phyloP scores from a whole-genome alignment of 768 basidiomycete genomes.

The Hemileccinum rubropunctum region DNA sequence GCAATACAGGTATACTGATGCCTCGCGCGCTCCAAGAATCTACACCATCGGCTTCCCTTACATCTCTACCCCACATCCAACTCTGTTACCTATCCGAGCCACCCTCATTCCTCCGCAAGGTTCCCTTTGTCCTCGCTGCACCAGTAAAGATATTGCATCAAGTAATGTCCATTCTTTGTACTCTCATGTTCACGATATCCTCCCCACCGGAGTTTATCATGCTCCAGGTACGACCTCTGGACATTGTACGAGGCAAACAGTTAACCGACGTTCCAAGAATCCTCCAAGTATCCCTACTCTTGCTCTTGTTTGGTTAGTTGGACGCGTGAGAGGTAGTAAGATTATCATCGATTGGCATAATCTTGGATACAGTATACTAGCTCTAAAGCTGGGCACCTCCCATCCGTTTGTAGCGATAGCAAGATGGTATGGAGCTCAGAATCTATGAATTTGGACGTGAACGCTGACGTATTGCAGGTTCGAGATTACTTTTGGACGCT shows the following conservation, averaged over 20 bases:
- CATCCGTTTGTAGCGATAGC: slow-evolving; percentile 75
- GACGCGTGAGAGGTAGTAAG: slow-evolving; percentile 66
- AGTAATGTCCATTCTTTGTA: slow-evolving; percentile 55
- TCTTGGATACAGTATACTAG: slow-evolving; percentile 90
- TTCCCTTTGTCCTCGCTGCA: slow-evolving; percentile 71
- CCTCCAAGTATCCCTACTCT: slow-evolving; percentile 96
- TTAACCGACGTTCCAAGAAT: slow-evolving; percentile 54
- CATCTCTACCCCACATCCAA: slow-evolving; percentile 60
- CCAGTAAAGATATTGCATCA: slow-evolving; percentile 82
- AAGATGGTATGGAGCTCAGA: slow-evolving; percentile 52
- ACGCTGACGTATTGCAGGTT: slow-evolving; percentile 54
- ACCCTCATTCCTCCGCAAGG: slow-evolving; percentile 45
- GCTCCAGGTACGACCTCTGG: slow-evolving; percentile 67
- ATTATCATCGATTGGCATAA: slow-evolving; percentile 99
- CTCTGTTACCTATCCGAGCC: slow-evolving; percentile 68
- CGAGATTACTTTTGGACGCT: slow-evolving; percentile 74
- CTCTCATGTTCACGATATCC: slow-evolving; percentile 57
- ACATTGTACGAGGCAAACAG: not conserved
- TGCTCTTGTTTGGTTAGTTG: slow-evolving; percentile 76
- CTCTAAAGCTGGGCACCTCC: slow-evolving; percentile 66
- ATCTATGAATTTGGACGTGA: not conserved
- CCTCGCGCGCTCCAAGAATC: slow-evolving; percentile 50
- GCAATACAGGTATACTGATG: not conserved
- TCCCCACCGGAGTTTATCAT: slow-evolving; percentile 81
- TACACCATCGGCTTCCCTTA: slow-evolving; percentile 69